Evolutionary conservation across 2,329 filamentous ascomycete genomes (phyloP).

Genomic region (Fulvia fulva): DNA sequence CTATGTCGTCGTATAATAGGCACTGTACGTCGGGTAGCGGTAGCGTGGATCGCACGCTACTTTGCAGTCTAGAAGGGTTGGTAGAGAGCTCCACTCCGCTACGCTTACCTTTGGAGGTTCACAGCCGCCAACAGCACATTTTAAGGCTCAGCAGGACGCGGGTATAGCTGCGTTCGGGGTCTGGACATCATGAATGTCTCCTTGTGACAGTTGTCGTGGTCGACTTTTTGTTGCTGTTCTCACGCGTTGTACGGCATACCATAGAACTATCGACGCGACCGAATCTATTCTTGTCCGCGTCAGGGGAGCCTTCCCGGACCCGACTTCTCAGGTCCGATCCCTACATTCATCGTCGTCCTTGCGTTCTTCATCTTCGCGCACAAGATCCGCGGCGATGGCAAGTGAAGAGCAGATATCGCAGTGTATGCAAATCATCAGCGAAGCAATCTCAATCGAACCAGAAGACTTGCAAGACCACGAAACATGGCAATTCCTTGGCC

Average conservation of each 20-base stretch:
- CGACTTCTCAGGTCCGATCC: not conserved
- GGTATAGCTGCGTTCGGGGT: no score
- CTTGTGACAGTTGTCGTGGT: no score
- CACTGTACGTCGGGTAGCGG: no score
- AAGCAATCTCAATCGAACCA: slow-evolving; percentile 28
- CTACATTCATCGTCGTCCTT: not conserved
- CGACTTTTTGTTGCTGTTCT: no score
- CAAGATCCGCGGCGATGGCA: slow-evolving; percentile 9
- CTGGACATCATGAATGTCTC: no score
- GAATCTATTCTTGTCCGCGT: not conserved
- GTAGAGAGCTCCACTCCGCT: no score
- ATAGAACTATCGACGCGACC: not conserved
- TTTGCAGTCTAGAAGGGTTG: no score
- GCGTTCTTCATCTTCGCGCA: not conserved
- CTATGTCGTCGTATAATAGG: no score
- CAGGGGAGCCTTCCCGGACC: not conserved
- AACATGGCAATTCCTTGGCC: slow-evolving; percentile 31
- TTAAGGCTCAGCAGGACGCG: no score
- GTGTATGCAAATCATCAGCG: slow-evolving; percentile 28
- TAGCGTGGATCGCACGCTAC: no score
- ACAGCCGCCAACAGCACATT: no score
- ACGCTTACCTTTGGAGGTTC: no score
- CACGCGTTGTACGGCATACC: not conserved
- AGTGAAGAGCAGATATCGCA: slow-evolving; percentile 18
- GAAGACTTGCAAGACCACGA: slow-evolving; percentile 30